Percentiles rank a stretch among this genome's conserved stretches.
Conservation (phyloP, 1,139 yeast genomes). For the Komagataea norvegica region DNA sequence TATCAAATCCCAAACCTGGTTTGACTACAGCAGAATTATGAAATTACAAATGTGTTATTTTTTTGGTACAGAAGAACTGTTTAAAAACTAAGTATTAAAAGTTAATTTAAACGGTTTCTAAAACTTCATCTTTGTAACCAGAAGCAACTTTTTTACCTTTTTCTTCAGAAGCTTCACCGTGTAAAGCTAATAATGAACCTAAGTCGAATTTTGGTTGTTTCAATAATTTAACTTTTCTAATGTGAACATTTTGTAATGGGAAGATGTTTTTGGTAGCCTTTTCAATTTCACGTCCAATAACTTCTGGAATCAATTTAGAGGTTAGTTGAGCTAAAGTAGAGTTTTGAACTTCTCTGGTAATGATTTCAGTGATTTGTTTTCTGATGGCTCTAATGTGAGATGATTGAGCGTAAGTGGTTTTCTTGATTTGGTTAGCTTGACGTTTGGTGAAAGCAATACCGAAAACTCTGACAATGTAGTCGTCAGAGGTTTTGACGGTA, state of each 20-base stretch:
- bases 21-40: conserved; percentile 9
- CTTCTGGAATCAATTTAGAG: conserved; percentile 85
- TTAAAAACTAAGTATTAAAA: conserved; percentile 3
- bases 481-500: conserved; percentile 88
- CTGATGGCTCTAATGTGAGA: conserved; percentile 82
- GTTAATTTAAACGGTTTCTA: conserved; percentile 63
- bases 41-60: conserved; percentile 22
- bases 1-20: neutral
- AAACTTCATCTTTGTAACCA: conserved; percentile 88
- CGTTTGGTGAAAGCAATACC: conserved; percentile 93
- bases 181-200: conserved; percentile 83
- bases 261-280: conserved; percentile 78
- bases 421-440: conserved; percentile 84
- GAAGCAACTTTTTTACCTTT: conserved; percentile 86
- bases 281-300: conserved; percentile 86
- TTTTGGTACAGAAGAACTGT: conserved; percentile 10
- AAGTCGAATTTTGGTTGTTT: conserved; percentile 90
- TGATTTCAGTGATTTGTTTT: conserved; percentile 83
- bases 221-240: conserved; percentile 87
- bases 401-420: conserved; percentile 86
- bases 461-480: conserved; percentile 82
- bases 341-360: conserved; percentile 80
- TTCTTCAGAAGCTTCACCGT: conserved; percentile 87
- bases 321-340: conserved; percentile 84
- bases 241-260: conserved; percentile 90